Evolutionary conservation across 108 stramenopile species (phyloP).

Genomic region (Skeletonema marinoi): DNA sequence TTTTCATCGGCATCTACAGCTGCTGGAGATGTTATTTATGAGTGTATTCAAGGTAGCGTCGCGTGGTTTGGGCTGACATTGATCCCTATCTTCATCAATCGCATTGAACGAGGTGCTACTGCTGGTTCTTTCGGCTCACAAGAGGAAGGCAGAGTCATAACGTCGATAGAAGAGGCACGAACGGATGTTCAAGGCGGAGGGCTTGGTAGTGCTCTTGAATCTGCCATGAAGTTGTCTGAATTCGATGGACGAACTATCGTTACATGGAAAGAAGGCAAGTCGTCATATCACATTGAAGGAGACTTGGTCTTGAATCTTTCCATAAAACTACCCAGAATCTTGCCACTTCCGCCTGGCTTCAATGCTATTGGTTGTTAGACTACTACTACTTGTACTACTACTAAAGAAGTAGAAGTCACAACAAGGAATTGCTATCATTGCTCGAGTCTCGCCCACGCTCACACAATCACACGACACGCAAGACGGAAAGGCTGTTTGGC

Average conservation of each 20-base stretch:
- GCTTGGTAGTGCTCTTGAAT: conserved; percentile 27
- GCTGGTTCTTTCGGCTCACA: no score
- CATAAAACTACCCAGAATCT: conserved; percentile 44
- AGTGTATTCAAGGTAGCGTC: conserved; percentile 43
- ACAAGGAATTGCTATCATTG: no score
- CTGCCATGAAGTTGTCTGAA: conserved; percentile 28
- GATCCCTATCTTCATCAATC: conserved; percentile 44
- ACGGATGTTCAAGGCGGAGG: conserved; percentile 35
- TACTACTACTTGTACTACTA: no score
- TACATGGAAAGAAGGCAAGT: conserved; percentile 24
- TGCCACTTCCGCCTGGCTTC: conserved; percentile 61
- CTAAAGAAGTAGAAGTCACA: no score
- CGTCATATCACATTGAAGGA: conserved; percentile 21
- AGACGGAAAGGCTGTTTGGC: no score
- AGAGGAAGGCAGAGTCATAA: conserved; percentile 1
- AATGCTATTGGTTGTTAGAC: conserved; percentile 54
- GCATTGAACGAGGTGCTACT: conserved; percentile 32
- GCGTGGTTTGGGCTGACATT: conserved; percentile 56
- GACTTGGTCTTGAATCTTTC: conserved; percentile 42
- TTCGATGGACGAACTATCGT: conserved; percentile 31
- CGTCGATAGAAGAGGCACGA: conserved; percentile 26
- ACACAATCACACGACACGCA: no score
- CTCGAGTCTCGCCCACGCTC: no score
- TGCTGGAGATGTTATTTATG: conserved; percentile 22
- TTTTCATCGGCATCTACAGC: neutral